Evolutionary conservation across 2,329 filamentous ascomycete genomes (phyloP).

Genomic region (Claviceps maximensis): DNA sequence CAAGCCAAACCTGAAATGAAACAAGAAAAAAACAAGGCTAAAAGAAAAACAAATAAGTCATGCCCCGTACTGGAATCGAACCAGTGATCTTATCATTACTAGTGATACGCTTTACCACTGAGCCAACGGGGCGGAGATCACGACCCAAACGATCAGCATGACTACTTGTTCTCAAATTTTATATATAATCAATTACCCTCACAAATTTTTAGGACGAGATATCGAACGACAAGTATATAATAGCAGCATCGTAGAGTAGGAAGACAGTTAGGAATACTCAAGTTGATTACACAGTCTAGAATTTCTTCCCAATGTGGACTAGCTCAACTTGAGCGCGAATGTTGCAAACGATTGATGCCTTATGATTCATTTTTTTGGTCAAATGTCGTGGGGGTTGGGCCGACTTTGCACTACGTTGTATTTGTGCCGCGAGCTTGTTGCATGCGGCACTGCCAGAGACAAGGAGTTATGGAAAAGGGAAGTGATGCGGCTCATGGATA

Average conservation of each 20-base stretch:
- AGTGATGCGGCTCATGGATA: neutral
- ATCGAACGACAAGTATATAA: too few species aligned
- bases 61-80: slow-evolving; percentile 19
- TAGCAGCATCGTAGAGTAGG: neutral
- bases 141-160: too few species aligned
- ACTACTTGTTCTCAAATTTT: too few species aligned
- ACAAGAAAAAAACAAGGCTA: too few species aligned
- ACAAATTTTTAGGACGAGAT: too few species aligned
- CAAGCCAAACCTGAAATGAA: too few species aligned
- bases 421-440: neutral
- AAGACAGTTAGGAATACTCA: too few species aligned
- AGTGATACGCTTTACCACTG: slow-evolving; percentile 20
- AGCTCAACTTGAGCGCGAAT: neutral
- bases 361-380: neutral
- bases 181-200: too few species aligned
- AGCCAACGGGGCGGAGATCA: slow-evolving; percentile 14
- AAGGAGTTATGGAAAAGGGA: neutral
- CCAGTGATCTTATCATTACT: slow-evolving; percentile 20
- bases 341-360: neutral
- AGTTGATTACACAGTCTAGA: too few species aligned
- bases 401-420: neutral
- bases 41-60: neutral
- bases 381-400: neutral
- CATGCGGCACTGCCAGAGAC: neutral
- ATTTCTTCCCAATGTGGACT: neutral